phyloP scores from a whole-genome alignment of 106 monocot species.

The Alisma plantagoaquatica region DNA sequence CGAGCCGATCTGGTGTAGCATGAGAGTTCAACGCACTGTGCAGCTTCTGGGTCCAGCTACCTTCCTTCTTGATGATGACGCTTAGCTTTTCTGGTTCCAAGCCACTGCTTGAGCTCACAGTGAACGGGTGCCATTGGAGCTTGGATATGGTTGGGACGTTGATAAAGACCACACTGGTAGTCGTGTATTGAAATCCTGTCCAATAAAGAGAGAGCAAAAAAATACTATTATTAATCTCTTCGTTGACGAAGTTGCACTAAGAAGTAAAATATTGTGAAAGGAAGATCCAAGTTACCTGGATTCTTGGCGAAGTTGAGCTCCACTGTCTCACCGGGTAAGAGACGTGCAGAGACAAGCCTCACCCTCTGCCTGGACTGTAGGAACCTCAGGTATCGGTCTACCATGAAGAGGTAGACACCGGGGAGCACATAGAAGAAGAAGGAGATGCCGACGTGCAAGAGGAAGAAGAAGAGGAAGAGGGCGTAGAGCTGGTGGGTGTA shows the following conservation, averaged over 20 bases:
- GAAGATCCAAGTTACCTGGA: no score
- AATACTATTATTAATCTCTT: no score
- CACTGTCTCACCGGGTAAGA: conserved; percentile 45
- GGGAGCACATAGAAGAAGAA: conserved; percentile 43
- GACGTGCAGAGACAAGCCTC: conserved; percentile 45
- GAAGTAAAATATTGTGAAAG: no score
- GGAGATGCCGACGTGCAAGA: conserved; percentile 47
- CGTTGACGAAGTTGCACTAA: no score
- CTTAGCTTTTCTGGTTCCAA: conserved; percentile 51
- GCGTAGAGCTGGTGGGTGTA: conserved; percentile 68
- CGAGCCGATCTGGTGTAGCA: conserved; percentile 15
- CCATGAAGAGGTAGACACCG: conserved; percentile 55
- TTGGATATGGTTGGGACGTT: conserved; percentile 48
- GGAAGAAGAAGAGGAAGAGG: conserved; percentile 56
- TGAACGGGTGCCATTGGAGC: conserved; percentile 81
- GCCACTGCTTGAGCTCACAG: conserved; percentile 47
- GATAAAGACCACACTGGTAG: conserved; percentile 49
- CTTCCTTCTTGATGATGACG: conserved; percentile 75
- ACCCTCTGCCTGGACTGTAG: conserved; percentile 47
- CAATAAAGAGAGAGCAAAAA: no score
- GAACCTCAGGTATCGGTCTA: conserved; percentile 62
- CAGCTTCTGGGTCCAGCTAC: conserved; percentile 61
- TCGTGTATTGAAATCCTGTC: conserved; percentile 31
- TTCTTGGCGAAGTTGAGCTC: conserved; percentile 74
- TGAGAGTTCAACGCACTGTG: conserved; percentile 23